Evolutionary conservation across 345 rosid species (phyloP).

Genomic region (Eucalyptus victrix): DNA sequence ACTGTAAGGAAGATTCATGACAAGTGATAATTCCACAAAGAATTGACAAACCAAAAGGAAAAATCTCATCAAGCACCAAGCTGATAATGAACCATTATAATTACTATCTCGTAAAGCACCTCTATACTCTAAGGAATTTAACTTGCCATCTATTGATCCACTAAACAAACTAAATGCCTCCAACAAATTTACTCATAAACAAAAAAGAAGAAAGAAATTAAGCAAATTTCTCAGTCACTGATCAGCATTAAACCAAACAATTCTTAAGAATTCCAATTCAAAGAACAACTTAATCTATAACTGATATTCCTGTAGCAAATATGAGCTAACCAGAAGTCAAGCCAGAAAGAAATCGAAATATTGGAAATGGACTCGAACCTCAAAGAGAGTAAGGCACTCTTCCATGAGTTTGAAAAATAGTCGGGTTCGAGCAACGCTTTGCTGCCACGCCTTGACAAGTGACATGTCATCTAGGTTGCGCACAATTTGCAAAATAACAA

Average conservation of each 20-base stretch:
- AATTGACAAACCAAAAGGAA: background rate
- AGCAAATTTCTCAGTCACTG: background rate
- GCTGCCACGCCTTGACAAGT: conserved; percentile 96
- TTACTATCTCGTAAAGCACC: background rate
- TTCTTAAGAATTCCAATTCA: background rate
- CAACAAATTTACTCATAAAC: background rate
- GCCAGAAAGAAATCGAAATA: background rate
- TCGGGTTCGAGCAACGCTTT: conserved; percentile 96
- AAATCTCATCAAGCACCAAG: background rate
- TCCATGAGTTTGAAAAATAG: conserved; percentile 95
- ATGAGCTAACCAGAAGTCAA: background rate
- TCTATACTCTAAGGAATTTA: background rate
- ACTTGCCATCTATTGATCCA: background rate
- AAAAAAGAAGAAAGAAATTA: background rate
- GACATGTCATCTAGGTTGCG: conserved; percentile 94
- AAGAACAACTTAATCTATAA: background rate
- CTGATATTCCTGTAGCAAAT: background rate
- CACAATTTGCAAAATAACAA: conserved; percentile 82
- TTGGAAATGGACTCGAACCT: conserved; percentile 35
- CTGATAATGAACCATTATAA: background rate
- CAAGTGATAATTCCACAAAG: background rate
- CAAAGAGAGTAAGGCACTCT: conserved; percentile 90
- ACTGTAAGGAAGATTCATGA: background rate
- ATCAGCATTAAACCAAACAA: background rate
- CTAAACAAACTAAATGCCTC: background rate